Evolutionary conservation across 2,329 filamentous ascomycete species (phyloP).

Genomic region (Fusarium udum): DNA sequence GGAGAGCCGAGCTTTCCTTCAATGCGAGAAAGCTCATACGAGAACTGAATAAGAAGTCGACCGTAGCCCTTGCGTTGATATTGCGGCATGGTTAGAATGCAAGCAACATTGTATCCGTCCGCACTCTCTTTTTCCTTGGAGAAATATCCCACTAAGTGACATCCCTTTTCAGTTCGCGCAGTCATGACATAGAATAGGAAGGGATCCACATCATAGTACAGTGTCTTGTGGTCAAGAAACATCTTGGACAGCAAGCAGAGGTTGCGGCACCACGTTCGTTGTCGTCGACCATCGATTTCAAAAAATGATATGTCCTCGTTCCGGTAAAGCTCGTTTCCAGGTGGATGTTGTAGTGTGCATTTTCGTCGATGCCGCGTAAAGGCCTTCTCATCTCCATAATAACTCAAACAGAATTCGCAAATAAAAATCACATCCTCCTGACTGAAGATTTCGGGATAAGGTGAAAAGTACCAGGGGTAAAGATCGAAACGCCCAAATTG

Average conservation of each 20-base stretch:
- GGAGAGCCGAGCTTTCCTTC: constrained; percentile 95
- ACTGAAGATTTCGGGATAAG: constrained; percentile 89
- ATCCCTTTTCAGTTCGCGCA: constrained; percentile 85
- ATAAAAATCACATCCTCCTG: constrained; percentile 93
- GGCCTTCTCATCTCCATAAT: constrained; percentile 83
- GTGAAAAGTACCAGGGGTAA: constrained; percentile 99
- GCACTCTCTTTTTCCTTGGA: constrained; percentile 98
- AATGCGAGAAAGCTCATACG: constrained; percentile 94
- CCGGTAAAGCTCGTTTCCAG: constrained; percentile 97
- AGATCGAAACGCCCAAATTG: constrained; percentile 94
- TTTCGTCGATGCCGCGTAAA: constrained; percentile 89
- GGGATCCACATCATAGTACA: constrained; percentile 99
- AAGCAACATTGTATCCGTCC: constrained; percentile 97
- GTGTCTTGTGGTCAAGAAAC: constrained; percentile 96
- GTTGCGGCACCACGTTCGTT: constrained; percentile 96
- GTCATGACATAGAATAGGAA: constrained; percentile 99
- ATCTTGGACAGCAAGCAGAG: constrained; percentile 94
- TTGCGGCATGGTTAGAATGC: constrained; percentile 95
- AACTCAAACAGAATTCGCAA: constrained; percentile 95
- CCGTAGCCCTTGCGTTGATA: constrained; percentile 97
- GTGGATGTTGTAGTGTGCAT: constrained; percentile 90
- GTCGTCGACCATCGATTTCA: constrained; percentile 93
- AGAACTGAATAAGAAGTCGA: constrained; percentile 93
- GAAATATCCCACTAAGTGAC: constrained; percentile 98
- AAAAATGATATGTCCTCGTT: constrained; percentile 95